Base-by-base conservation (phyloP, 1,139 yeast species). In the Saccharomycopsis hybrid region DNA sequence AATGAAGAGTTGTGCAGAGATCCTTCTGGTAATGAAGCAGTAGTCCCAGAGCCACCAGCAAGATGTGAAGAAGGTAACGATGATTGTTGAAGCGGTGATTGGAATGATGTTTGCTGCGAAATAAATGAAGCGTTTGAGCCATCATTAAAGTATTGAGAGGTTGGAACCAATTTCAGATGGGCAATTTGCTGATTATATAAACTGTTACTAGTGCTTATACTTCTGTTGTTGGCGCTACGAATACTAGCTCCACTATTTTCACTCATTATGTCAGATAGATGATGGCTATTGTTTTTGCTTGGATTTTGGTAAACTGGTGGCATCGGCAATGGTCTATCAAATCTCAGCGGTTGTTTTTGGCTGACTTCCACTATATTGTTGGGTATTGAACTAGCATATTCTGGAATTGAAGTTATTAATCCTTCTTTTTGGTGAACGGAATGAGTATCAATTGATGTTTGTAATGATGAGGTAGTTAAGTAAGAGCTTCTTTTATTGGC, bases 381-480 rank as follows among this genome's bases (percentile, higher is more conserved):
- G 18, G 18, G 18, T 18, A 18, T 18, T 18, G 18, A 18, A 27
- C 29, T 41, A n/a, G 13, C 29, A 29, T 46, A 49, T 43, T 49
- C 49, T 8, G 54, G 51, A 11, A 48, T 47, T 9, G 39, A 5
- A 4, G 46, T 28, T 5, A 49, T 40, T n/a, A 27, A 9, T 3
- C 46, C 44, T 8, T 48, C 52, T 38, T 51, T 51, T 29, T 43
- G 48, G 36, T 40, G 39, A 9, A 51, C 24, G 4, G 50, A 46
- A 8, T 49, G 27, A 4, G 37, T 18, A 35, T 51, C 54, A 35
- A 49, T 49, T 13, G 49, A 44, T 8, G 54, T 51, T 31, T 51
- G 54, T 13, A 51, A 35, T 2, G 54, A 51, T 11, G 54, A 51
- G 9, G 54, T 51, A 37, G 54, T 49, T 5, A 51, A 9, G 31